phyloP scores from a whole-genome alignment of 805 yeast species.

The Candida ipomoeae region DNA sequence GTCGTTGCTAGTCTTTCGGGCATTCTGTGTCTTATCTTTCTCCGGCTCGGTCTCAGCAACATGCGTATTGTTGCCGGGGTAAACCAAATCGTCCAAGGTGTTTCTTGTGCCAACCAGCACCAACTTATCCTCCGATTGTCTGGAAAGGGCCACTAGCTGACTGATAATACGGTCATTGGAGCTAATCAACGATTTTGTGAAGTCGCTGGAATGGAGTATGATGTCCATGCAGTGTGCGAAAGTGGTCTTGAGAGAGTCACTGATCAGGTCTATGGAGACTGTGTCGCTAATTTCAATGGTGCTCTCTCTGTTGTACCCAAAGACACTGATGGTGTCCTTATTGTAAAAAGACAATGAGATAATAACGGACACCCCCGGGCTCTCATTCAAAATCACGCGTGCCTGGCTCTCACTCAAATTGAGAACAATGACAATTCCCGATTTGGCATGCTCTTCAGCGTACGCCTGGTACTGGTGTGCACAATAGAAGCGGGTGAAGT shows the following conservation, averaged over 20 bases:
- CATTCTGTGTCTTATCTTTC: no score
- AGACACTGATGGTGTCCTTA: slow-evolving; percentile 19
- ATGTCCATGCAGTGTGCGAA: slow-evolving; percentile 19
- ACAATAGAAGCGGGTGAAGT: slow-evolving; percentile 50
- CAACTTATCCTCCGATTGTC: not conserved
- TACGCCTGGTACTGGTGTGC: slow-evolving; percentile 63
- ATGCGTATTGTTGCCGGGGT: not conserved
- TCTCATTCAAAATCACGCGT: slow-evolving; percentile 30
- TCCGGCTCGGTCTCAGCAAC: not conserved
- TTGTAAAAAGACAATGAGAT: slow-evolving; percentile 44
- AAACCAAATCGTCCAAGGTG: not conserved
- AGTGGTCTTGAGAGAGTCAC: slow-evolving; percentile 19
- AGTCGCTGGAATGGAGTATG: slow-evolving; percentile 24
- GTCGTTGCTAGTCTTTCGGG: not conserved
- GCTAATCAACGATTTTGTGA: slow-evolving; percentile 14
- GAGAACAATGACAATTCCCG: slow-evolving; percentile 63
- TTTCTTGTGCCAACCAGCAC: not conserved
- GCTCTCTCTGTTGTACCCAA: slow-evolving; percentile 11
- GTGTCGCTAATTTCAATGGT: slow-evolving; percentile 21
- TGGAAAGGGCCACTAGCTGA: not conserved
- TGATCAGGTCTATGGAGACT: slow-evolving; percentile 21
- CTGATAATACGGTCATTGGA: slow-evolving; percentile 5
- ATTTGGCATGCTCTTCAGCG: slow-evolving; percentile 49
- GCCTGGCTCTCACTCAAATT: slow-evolving; percentile 46
- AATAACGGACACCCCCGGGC: slow-evolving; percentile 40